Base-by-base conservation (phyloP, 2,329 filamentous ascomycete genomes). In the Neonectria punicea region DNA sequence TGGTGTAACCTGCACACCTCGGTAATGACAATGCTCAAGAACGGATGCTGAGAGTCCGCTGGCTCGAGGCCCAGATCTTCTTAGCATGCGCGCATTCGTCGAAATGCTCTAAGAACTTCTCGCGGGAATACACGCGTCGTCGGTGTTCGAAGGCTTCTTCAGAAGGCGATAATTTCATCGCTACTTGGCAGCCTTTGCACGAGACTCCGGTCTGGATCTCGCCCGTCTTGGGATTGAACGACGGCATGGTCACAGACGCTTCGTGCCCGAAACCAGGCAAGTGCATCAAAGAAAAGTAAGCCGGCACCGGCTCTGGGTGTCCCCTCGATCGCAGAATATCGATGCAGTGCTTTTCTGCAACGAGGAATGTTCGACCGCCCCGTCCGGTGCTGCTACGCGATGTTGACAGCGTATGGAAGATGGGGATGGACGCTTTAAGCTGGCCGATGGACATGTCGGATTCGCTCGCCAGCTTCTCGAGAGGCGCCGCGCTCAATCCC, bases 401-500 rank as follows among this genome's bases (percentile, higher is more conserved):
- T 10, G 56, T 51, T 5, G 51, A 49, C 18, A 64, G 36, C 5
- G 61, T 60, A 22, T 60, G 56, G 20, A 64, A 56, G 56, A 64
- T 22, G 11, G 61, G 61, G 22, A 60, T 34, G 18, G 18, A 28
- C 32, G 43, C 36, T 46, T 50, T 49, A 20, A 64, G 56, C 44
- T 64, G 44, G 11, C 56, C 61, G 20, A 16, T 36, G 4, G 61
- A 51, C 28, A 59, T 16, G n/a, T 13, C 7, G 28, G 43, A 41
- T 22, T 59, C 56, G 25, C 28, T 56, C 16, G 18, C 14, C 44
- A 64, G 34, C 28, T 60, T 64, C 30, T 64, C 61, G 2, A 64
- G 51, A 32, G 56, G 61, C n/a, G 61, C 61, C 10, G 56, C 56
- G 11, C 61, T 64, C 56, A 64, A 60, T n/a, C 61, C 61, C 16